phyloP scores from a whole-genome alignment of 2,329 filamentous ascomycete species.

The Sporothrix euskadiensis region DNA sequence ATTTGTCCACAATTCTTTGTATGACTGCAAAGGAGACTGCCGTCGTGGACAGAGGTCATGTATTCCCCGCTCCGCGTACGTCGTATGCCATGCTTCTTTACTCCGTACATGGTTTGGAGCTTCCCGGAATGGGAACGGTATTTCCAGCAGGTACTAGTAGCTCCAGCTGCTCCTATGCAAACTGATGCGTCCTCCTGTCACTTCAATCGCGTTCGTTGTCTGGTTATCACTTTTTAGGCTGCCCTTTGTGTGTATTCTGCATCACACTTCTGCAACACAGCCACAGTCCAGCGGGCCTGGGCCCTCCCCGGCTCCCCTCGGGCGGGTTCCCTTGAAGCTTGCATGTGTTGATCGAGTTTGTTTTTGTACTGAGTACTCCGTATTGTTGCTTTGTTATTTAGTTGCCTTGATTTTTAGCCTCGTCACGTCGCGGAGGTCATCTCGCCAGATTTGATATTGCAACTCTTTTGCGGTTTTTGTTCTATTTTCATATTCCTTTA shows the following conservation, averaged over 20 bases:
- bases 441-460: not conserved
- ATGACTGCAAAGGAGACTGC: not conserved
- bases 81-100: not conserved
- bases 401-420: conserved; percentile 13
- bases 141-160: not conserved
- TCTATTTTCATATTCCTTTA: not conserved
- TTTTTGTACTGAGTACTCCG: not conserved
- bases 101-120: not conserved
- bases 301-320: not conserved
- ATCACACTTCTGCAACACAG: conserved; percentile 21
- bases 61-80: not conserved
- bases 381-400: not conserved
- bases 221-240: not conserved
- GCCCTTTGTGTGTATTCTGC: not conserved
- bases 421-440: not conserved
- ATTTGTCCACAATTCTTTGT: not conserved
- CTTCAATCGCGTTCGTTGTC: not conserved
- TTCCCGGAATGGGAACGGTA: not conserved
- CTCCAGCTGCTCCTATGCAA: not conserved
- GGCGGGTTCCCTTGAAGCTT: not conserved
- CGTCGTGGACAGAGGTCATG: not conserved
- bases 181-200: not conserved
- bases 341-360: not conserved
- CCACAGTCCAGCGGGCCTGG: conserved; percentile 15
- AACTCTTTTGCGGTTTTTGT: not conserved